phyloP scores from a whole-genome alignment of 352 stramenopile genomes.

The Thraustotheca clavata region DNA sequence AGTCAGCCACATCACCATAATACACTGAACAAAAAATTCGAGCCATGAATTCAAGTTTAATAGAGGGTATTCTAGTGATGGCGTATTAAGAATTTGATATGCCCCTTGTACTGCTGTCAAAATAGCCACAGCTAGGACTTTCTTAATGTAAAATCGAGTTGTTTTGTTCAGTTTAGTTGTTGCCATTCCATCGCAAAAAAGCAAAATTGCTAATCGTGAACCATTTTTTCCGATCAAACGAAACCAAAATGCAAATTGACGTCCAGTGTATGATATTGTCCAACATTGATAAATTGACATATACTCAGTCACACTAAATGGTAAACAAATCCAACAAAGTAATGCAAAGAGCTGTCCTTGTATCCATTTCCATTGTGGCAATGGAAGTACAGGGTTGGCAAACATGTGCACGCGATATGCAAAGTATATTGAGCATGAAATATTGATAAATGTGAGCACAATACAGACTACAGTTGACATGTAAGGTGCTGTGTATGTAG shows the following conservation, averaged over 20 bases:
- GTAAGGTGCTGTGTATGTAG: neutral
- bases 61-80: neutral
- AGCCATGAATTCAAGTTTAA: neutral
- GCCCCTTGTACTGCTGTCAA: constrained; percentile 2
- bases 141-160: neutral
- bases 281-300: neutral
- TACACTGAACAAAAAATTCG: neutral
- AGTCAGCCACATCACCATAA: constrained; percentile 14
- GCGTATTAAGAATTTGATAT: neutral
- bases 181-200: constrained; percentile 18
- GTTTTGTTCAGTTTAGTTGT: neutral
- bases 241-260: constrained; percentile 3
- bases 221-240: constrained; percentile 6
- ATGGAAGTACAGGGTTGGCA: neutral
- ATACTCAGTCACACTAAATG: neutral
- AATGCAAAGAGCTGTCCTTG: neutral
- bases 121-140: neutral
- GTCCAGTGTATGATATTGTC: neutral
- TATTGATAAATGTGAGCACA: neutral
- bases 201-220: neutral
- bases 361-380: constrained; percentile 19
- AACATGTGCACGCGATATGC: neutral
- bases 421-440: constrained; percentile 8
- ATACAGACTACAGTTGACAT: neutral
- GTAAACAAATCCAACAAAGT: neutral